Base-by-base conservation (phyloP, 208 protist genomes). In the Blechomonas ayalai region DNA sequence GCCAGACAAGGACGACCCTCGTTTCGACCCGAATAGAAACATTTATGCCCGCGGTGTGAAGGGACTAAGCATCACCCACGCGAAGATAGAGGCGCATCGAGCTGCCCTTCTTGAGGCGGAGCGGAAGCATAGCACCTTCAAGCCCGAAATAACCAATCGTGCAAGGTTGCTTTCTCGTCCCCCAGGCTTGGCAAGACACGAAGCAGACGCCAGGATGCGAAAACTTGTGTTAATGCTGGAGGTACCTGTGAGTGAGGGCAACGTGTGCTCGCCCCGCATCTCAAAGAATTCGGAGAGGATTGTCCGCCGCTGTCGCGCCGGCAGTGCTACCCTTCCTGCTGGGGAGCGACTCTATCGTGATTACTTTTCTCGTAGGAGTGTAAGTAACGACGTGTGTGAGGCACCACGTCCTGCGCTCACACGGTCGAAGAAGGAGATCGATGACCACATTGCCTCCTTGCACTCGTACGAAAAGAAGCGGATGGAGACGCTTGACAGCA, bases 291-390 rank as follows among this genome's bases (percentile, higher is more conserved):
- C 78, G 13, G 57, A 64, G 47, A 29, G 25, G 18, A 77, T 82
- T 19, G 53, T 88, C 15, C 59, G 34, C 8, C 52, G 50, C 23
- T 66, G 59, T 24, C 60, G 71, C 23, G 52, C 50, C 25, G 52
- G 55, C 32, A 53, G 61, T 43, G 51, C 25, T 12, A 13, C 24
- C 1, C 40, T 73, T 31, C 48, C 74, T 10, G 59, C 67, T 1
- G 57, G 40, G 8, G 74, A 83, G 34, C 70, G 71, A 0, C 47
- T 79, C 19, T 68, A 84, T 45, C 47, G 68, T 12, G 71, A 84
- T 33, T 52, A 46, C 42, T 46, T 67, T 22, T 55, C 43, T 28
- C 58, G 56, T n/a, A 45, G 55, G 32, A 26, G 35, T 13, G 55
- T 52, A 16, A 43, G 52, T 12, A 49, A 29, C 2, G 33, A 13